These are phyloP conservation scores for Phytophthora macrochlamydospora DNA, from an alignment of 352 stramenopile genomes.

Conservation along the genomic window DNA sequence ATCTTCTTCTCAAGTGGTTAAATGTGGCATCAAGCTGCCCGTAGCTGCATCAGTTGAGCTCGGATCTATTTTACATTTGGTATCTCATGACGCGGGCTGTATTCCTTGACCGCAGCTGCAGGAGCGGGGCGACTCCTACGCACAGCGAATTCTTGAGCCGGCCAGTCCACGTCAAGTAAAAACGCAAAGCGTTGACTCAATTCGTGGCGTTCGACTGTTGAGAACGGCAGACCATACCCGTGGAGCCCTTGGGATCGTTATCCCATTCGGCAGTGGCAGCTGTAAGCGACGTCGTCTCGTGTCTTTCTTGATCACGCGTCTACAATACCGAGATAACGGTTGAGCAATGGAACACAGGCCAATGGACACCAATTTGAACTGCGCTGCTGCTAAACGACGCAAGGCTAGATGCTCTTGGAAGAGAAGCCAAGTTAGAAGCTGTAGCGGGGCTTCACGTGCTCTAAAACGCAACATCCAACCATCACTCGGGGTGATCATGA, in stretches of 20 bases:
- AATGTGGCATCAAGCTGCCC: too few species aligned
- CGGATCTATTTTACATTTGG: not conserved
- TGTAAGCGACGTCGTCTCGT: not conserved
- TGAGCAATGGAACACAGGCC: too few species aligned
- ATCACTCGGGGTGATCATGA: not conserved
- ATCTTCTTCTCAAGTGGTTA: not conserved
- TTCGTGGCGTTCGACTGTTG: not conserved
- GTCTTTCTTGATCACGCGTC: too few species aligned
- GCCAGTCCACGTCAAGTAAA: not conserved
- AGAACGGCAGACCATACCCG: not conserved
- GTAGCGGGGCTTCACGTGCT: slow-evolving; percentile 5
- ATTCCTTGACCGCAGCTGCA: not conserved
- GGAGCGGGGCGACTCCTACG: not conserved
- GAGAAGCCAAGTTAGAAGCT: not conserved
- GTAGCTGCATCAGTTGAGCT: too few species aligned
- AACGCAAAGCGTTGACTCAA: not conserved
- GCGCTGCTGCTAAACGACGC: too few species aligned
- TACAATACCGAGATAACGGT: too few species aligned
- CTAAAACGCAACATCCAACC: slow-evolving; percentile 4
- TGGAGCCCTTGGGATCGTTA: not conserved
- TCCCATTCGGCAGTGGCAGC: not conserved
- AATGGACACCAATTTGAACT: too few species aligned
- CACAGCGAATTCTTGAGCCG: not conserved
- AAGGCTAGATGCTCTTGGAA: too few species aligned
- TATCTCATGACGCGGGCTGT: not conserved